Base-by-base conservation (phyloP, 345 rosid species). In the Eucalyptus sp. region DNA sequence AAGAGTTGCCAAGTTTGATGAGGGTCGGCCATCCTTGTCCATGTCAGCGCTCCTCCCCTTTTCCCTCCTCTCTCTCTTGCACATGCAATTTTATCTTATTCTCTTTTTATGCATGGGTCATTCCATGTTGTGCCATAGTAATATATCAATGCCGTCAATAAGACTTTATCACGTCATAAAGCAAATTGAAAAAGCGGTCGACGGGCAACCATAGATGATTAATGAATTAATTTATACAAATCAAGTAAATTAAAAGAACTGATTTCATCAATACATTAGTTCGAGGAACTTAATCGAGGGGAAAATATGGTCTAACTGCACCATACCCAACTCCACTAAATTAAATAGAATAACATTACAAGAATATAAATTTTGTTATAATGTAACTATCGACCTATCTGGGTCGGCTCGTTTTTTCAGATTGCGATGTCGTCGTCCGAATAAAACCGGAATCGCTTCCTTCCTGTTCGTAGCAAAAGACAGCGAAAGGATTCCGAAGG, bases 131-230 rank as follows among this genome's bases (percentile, higher is more conserved):
- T 4, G 18, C 5, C 71, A 2, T 14, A 7, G 14, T 14, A 14
- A 64, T 64, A 13, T 10, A 7, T 64, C 1, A 13, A 1, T 3
- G 5, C 0, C 2, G 1, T 7, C 9, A 0, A 64, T 64, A 71
- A 68, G 7, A 68, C 10, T 68, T 68, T 17, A 41, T 7, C 44
- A 1, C 25, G 3, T 68, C 2, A 8, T 2, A 68, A 33, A 6
- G 44, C 44, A 71, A 71, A 71, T 33, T 71, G 44, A 16, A 33
- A 33, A 68, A 68, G 12, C 18, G 7, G 9, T 33, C 6, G 13
- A 10, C 43, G 3, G 4, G 22, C 9, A 66, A 66, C 11, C 10
- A 3, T 13, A n/a, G 20, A 14, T 66, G 41, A n/a, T 66, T n/a
- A n/a, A n/a, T 17, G 76, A 66, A n/a, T 64, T 14, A n/a, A 7